A percentile compares a stretch with the other conserved stretches of the same genome.
These are phyloP conservation scores for Copromyces sp. DNA, from an alignment of 495 filamentous ascomycete species.

Conservation along the genomic window DNA sequence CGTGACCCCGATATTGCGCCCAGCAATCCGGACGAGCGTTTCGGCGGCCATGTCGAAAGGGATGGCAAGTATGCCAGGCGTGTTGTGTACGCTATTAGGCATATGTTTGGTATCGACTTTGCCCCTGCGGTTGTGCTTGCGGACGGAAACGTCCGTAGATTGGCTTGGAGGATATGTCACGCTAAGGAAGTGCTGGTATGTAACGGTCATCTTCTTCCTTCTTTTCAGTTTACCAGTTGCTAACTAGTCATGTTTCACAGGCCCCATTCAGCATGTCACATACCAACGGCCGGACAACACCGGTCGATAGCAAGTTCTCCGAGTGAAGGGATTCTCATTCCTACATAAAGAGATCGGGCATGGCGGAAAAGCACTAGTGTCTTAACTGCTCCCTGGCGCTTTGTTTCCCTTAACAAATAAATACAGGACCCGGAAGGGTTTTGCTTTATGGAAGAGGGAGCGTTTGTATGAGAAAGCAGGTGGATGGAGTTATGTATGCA, in stretches of 20 bases:
- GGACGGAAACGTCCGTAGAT: constrained; percentile 81
- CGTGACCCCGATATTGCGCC: constrained; percentile 87
- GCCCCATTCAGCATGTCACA: constrained; percentile 57
- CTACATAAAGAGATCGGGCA: not conserved
- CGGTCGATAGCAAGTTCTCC: constrained; percentile 32
- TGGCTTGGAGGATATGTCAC: constrained; percentile 92
- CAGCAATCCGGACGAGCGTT: constrained; percentile 65
- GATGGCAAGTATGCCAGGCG: constrained; percentile 81
- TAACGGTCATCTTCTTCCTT: constrained; percentile 6
- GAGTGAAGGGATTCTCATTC: not conserved
- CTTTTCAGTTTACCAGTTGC: not conserved
- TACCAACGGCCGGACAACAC: constrained; percentile 45
- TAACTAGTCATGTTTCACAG: constrained; percentile 23
- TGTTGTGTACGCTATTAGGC: constrained; percentile 85
- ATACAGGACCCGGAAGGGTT: not conserved
- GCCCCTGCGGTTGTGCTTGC: constrained; percentile 86
- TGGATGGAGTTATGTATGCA: not conserved
- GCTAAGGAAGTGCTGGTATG: constrained; percentile 90
- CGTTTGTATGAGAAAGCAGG: not conserved
- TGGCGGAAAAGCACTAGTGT: not conserved
- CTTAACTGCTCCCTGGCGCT: not conserved
- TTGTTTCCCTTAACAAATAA: not conserved
- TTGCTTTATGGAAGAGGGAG: not conserved
- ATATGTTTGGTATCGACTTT: constrained; percentile 98
- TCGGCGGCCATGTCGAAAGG: constrained; percentile 70